Evolutionary conservation across 306 rosid genomes (phyloP), one percentile per base, ranked within the genome.

Genomic region (Prunus fruticosa): DNA sequence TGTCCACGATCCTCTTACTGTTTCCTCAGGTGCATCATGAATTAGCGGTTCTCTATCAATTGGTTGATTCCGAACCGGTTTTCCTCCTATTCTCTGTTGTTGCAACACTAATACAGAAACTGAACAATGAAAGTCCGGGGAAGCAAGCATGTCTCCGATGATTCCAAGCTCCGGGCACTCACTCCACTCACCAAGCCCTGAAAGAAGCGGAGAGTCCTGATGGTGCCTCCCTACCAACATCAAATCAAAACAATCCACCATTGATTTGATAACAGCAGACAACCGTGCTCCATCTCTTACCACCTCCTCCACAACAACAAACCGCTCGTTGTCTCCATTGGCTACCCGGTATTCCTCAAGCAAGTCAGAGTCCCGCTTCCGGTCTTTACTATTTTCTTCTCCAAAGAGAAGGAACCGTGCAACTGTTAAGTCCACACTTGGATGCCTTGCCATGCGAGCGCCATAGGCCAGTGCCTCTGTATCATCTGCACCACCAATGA

Each of bases 401-500:
- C 97, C 95, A 20, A 89, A 89, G 15, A 77, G 68, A 16, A 91
- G 87, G 67, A 89, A 91, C 73, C 90, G n/a, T 14, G 87, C 79
- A 8, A 91, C 81, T 1, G 97, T 83, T 23, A 88, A 67, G 23
- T 67, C 80, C 25, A 89, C 91, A 8, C 27, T 51, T 28, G 80
- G 82, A 23, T 88, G 91, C 20, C 78, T 79, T 0, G 88, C 83
- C 95, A 91, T 91, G 38, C 91, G 86, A 11, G 86, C 61, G 15
- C 87, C 88, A 12, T 82, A 91, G 3, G 97, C 93, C 27, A 89
- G 76, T 18, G 97, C 78, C 79, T 91, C 95, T 0, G 86, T 89
- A 25, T 91, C 97, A 34, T 91, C 97, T 6, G 76, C 73, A 6
- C 97, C 97, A 0, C 97, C 95, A 11, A 89, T 60, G 93, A 84